phyloP scores from a whole-genome alignment of 192 early-diverging fungal species.

The Phlyctochytrium planicorne region DNA sequence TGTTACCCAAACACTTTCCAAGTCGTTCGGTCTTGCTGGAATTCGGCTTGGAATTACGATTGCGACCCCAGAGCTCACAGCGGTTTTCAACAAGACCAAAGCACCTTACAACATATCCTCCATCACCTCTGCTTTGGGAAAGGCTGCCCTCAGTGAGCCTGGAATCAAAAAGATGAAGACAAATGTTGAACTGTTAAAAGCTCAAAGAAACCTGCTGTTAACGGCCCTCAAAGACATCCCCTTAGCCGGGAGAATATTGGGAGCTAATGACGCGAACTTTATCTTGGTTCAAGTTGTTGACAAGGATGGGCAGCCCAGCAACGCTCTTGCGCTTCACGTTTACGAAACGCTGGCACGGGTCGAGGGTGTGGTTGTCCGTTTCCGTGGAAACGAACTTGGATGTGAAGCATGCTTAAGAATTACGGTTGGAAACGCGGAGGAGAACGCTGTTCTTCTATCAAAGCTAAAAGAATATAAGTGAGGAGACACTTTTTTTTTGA shows the following conservation, averaged over 20 bases:
- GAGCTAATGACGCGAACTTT: constrained; percentile 95
- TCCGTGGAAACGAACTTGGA: constrained; percentile 87
- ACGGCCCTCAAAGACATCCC: constrained; percentile 59
- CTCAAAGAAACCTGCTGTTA: constrained; percentile 70
- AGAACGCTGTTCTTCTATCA: constrained; percentile 72
- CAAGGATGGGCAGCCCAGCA: constrained; percentile 61
- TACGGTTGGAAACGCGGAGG: constrained; percentile 85
- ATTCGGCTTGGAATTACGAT: constrained; percentile 93
- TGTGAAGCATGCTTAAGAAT: constrained; percentile 93
- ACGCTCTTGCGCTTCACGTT: constrained; percentile 66
- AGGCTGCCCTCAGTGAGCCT: constrained; percentile 69
- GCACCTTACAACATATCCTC: constrained; percentile 99
- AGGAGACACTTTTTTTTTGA: too few species aligned
- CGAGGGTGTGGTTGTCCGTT: constrained; percentile 89
- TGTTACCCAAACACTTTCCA: constrained; percentile 97
- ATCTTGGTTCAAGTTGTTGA: constrained; percentile 81
- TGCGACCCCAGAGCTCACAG: constrained; percentile 75
- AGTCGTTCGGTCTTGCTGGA: constrained; percentile 97
- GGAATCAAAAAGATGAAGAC: constrained; percentile 68
- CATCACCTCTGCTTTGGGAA: constrained; percentile 75
- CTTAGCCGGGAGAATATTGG: constrained; percentile 73
- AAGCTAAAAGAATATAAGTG: constrained; percentile 27
- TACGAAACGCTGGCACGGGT: constrained; percentile 86
- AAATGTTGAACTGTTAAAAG: constrained; percentile 57
- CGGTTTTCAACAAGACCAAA: constrained; percentile 94